Percentiles rank a stretch among this genome's conserved stretches.
Conservation (phyloP, 75 land plant genomes). For the Cryptomeria japonica region DNA sequence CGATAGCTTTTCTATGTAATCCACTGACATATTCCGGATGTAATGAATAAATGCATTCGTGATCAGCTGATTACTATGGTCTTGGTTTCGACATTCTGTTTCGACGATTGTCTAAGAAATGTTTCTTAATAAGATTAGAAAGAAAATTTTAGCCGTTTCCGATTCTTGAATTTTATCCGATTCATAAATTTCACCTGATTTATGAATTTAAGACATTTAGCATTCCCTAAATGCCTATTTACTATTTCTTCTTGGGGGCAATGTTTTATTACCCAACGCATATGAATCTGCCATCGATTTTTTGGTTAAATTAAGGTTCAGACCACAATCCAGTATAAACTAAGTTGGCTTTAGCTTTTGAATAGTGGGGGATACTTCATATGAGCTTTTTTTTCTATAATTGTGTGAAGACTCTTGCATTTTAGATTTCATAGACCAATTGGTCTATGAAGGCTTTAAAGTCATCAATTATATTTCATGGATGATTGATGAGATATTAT, state of each 20-base stretch:
- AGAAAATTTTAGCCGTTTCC: not conserved
- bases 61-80: not conserved
- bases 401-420: not conserved
- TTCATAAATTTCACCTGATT: not conserved
- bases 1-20: not conserved
- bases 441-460: not conserved
- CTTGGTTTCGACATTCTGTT: not conserved
- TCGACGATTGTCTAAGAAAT: not conserved
- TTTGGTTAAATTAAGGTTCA: not conserved
- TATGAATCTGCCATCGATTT: not conserved
- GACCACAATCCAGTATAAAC: not conserved
- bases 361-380: not conserved
- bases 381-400: not conserved
- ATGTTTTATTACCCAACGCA: not conserved
- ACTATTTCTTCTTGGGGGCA: not conserved
- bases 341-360: not conserved
- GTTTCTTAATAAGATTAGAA: not conserved
- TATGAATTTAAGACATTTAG: not conserved
- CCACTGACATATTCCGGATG: not conserved
- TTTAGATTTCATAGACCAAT: not conserved
- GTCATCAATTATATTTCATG: not conserved
- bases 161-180: too few species aligned
- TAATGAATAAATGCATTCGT: not conserved
- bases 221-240: not conserved
- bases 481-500: not conserved